Evolutionary conservation across 2,329 filamentous ascomycete genomes (phyloP).

Genomic region (Calonectria hongkongensis): DNA sequence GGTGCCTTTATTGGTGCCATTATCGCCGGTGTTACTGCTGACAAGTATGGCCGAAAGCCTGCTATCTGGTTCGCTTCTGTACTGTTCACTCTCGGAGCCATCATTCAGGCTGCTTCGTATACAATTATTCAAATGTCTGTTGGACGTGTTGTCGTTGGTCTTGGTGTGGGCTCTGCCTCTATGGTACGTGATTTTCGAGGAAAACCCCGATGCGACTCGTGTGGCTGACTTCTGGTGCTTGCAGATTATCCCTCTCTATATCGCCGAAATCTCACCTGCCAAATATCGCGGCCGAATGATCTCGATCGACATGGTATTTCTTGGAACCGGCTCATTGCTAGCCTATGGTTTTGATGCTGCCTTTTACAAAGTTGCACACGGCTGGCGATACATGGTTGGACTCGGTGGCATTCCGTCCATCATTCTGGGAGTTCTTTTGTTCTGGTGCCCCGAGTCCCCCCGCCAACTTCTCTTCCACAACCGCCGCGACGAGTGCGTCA

Average conservation of each 20-base stretch:
- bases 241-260: slow-evolving; percentile 52
- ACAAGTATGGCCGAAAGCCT: slow-evolving; percentile 48
- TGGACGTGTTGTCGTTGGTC: slow-evolving; percentile 55
- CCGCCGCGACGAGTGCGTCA: slow-evolving; percentile 57
- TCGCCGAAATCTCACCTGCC: slow-evolving; percentile 51
- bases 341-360: slow-evolving; percentile 56
- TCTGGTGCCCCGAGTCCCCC: slow-evolving; percentile 48
- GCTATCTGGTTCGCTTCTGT: slow-evolving; percentile 46
- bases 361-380: slow-evolving; percentile 57
- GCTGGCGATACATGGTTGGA: slow-evolving; percentile 49
- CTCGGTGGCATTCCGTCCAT: slow-evolving; percentile 48
- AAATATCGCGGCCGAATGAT: slow-evolving; percentile 52
- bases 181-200: slow-evolving; percentile 57
- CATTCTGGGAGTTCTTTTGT: slow-evolving; percentile 43
- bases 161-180: slow-evolving; percentile 64
- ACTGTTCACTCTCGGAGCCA: slow-evolving; percentile 49
- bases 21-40: slow-evolving; percentile 49
- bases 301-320: slow-evolving; percentile 50
- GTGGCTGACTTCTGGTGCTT: background rate
- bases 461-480: slow-evolving; percentile 51
- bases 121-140: slow-evolving; percentile 48
- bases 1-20: slow-evolving; percentile 50
- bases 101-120: slow-evolving; percentile 47
- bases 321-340: slow-evolving; percentile 47
- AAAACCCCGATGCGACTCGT: background rate